Conservation (phyloP, 495 filamentous ascomycete species). For the Cercophora scortea region DNA sequence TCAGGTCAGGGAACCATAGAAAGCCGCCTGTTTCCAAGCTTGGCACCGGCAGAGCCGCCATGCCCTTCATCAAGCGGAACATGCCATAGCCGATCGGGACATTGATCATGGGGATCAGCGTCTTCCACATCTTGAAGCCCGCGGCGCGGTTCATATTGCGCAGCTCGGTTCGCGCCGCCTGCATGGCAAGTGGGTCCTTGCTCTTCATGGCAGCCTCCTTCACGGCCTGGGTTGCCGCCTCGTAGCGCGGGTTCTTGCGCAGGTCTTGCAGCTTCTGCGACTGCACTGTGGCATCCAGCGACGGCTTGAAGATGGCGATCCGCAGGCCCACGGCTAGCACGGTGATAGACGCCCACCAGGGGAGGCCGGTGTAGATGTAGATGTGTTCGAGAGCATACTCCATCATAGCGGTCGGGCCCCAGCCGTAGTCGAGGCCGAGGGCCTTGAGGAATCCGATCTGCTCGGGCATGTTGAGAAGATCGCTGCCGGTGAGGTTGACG, state of each 20-base stretch:
- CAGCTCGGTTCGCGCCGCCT: constrained; percentile 39
- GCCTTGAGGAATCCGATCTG: constrained; percentile 75
- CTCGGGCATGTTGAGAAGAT: constrained; percentile 50
- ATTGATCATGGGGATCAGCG: constrained; percentile 54
- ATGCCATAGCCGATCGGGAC: constrained; percentile 68
- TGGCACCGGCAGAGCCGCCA: constrained; percentile 73
- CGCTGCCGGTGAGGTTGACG: constrained; percentile 32
- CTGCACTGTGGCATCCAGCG: constrained; percentile 51
- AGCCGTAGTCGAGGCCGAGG: constrained; percentile 80
- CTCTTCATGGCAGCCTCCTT: constrained; percentile 36
- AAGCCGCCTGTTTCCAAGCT: constrained; percentile 60
- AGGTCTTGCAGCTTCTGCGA: constrained; percentile 46
- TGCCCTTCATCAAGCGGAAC: constrained; percentile 67
- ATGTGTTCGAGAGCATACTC: constrained; percentile 74
- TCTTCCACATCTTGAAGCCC: constrained; percentile 46
- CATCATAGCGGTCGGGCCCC: constrained; percentile 60
- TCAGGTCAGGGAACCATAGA: constrained; percentile 75
- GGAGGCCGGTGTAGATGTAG: constrained; percentile 62
- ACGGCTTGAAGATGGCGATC: constrained; percentile 53
- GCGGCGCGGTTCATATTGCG: constrained; percentile 37
- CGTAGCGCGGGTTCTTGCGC: constrained; percentile 37
- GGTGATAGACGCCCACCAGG: constrained; percentile 76
- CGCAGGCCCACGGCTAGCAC: constrained; percentile 57
- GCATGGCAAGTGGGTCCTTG: constrained; percentile 35
- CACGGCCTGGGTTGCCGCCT: constrained; percentile 39